Base-by-base conservation (phyloP, 2,329 filamentous ascomycete genomes). In the Sarocladium brachiariae region DNA sequence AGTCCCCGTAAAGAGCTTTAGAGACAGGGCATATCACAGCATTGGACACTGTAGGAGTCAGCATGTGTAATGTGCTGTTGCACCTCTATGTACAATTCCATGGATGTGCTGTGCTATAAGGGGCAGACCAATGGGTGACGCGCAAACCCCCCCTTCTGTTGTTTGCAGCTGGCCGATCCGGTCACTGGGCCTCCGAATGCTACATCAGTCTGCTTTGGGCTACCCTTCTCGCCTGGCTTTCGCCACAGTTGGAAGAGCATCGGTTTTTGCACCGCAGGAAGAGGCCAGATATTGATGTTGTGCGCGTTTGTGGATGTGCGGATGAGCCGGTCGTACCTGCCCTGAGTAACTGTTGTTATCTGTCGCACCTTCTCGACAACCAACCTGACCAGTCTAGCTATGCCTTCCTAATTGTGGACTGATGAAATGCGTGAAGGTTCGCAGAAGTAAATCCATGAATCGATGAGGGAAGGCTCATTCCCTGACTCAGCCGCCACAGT, bases 171-270 rank as follows among this genome's bases (percentile, higher is more conserved):
- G 43, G 43, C 25, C 43, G 25, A 47, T 47, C 43, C 43, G 43
- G 43, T 47, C 43, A 47, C 16, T 47, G 16, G 43, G 11, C 43
- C 43, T 47, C 43, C 43, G 43, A 33, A 47, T 47, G 16, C 43
- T 31, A 47, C 43, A 33, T 19, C 33, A 25, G 25, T 4, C 4
- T 33, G 25, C 7, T 43, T 25, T 19, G 16, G 19, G 19, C 16
- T 8, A 7, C 23, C 7, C 16, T 19, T 9, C 37, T 39, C 37
- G 37, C 37, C 23, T 39, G 16, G 16, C 37, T 39, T 39, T 16
- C 37, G 23, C 14, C 30, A 24, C 39, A 27, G 19, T 4, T 13
- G 16, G 43, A 45, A 14, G 21, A 18, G 21, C 5, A 14, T 45
- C 21, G 39, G 11, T 18, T 4, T 11, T n/a, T 7, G 27, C 7